Base-by-base conservation (phyloP, 257 asterid species). In the Capsicum baccatum region DNA sequence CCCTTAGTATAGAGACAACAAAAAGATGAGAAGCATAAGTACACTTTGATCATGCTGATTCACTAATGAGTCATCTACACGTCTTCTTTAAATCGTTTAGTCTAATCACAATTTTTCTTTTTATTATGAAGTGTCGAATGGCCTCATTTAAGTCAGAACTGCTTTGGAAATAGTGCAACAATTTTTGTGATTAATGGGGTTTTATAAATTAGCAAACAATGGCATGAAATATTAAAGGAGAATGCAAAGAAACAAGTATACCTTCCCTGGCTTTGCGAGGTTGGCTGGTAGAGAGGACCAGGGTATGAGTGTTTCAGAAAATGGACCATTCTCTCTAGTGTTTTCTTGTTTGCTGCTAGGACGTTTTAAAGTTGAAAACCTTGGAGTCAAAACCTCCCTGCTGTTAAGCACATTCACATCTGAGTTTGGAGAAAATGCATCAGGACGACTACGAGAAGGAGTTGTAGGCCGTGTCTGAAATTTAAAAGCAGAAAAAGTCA, bases 251-350 rank as follows among this genome's bases (percentile, higher is more conserved):
- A 73, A 73, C 1, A 73, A 21, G 37, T 8, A 21, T 88, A 95
- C 99, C 98, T 94, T 94, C 68, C 92, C 94, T 39, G 94, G 91
- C 87, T 90, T 95, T 35, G 90, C 80, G 84, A 95, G 97, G 48
- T 90, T 83, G 80, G 93, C 48, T 63, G 99, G 98, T 67, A 95
- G 85, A 87, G 83, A 86, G 85, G 97, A 89, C 99, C 98, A 95
- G 52, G 93, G 86, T 86, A 90, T 82, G 74, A 88, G 85, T 85
- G 42, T 74, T 50, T 90, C 94, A 56, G 89, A 80, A 88, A 91
- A 84, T 67, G 86, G 92, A 86, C 87, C 83, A 82, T 90, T 89
- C 79, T 69, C 85, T 3, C 3, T 83, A 50, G 62, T 55, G 87
- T 80, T 85, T 79, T 88, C 94, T 89, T 83, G 95, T 89, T 89